Evolutionary conservation across 495 filamentous ascomycete species (phyloP).

Genomic region (Penicillium desertorum): DNA sequence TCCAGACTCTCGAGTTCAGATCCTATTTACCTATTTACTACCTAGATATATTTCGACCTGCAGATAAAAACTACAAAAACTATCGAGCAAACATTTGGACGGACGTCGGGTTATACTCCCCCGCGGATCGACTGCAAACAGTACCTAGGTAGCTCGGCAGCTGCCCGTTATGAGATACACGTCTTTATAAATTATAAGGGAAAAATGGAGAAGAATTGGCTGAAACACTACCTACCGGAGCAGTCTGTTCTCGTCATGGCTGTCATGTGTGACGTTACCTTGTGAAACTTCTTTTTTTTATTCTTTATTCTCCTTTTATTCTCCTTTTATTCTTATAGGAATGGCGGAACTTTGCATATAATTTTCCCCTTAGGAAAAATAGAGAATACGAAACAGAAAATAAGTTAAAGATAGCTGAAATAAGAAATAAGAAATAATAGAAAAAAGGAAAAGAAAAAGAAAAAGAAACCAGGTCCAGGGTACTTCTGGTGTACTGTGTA

Average conservation of each 20-base stretch:
- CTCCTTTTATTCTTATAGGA: conserved; percentile 1
- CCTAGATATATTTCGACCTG: conserved; percentile 26
- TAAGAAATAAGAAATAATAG: conserved; percentile 8
- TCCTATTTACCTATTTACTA: conserved; percentile 9
- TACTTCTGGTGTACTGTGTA: conserved; percentile 7
- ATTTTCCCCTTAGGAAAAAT: conserved; percentile 28
- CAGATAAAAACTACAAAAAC: conserved; percentile 26
- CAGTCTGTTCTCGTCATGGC: conserved; percentile 27
- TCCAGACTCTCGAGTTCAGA: conserved; percentile 16
- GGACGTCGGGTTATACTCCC: conserved; percentile 17
- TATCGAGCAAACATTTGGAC: conserved; percentile 31
- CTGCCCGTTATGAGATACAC: conserved; percentile 14
- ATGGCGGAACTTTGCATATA: conserved; percentile 32
- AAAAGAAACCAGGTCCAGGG: conserved; percentile 8
- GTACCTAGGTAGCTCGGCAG: conserved; percentile 21
- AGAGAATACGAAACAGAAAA: conserved; percentile 8
- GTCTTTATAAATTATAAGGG: background rate
- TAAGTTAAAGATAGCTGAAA: conserved; percentile 4
- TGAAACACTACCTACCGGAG: conserved; percentile 23
- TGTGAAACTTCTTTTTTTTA: conserved; percentile 29
- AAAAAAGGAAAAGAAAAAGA: conserved; percentile 10
- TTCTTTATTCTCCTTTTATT: too few species aligned
- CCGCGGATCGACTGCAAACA: conserved; percentile 32
- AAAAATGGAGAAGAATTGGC: conserved; percentile 11
- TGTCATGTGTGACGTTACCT: conserved; percentile 40